These are phyloP conservation scores for Acanthamoeba sp. DNA, from an alignment of 208 protist species.

Conservation along the genomic window DNA sequence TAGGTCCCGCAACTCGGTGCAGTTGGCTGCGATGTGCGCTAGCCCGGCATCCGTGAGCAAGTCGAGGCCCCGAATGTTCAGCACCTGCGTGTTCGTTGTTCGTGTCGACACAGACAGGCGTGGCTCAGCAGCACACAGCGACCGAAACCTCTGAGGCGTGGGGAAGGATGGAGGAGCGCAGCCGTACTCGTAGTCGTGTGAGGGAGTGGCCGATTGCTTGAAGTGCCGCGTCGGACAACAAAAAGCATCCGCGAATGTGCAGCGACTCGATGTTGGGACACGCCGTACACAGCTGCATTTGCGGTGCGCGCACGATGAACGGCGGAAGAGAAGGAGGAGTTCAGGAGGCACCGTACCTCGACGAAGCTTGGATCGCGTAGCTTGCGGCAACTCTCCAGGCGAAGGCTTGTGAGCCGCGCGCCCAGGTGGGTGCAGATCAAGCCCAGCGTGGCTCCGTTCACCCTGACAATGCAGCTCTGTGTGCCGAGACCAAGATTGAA, in stretches of 20 bases:
- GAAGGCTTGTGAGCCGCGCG: neutral
- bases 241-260: conserved; percentile 19
- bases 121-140: no score
- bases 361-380: neutral
- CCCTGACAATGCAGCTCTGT: neutral
- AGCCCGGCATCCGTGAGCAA: neutral
- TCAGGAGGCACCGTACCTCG: neutral
- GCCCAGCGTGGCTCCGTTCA: neutral
- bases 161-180: no score
- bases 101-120: neutral
- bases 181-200: neutral
- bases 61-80: conserved; percentile 24
- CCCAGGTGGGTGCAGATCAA: neutral
- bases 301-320: neutral
- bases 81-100: neutral
- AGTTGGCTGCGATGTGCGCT: no score
- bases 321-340: no score
- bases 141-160: no score
- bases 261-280: conserved; percentile 38
- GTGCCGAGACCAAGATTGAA: no score
- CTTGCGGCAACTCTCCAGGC: conserved; percentile 32
- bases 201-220: neutral
- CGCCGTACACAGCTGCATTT: conserved; percentile 7
- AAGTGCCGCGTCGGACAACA: neutral
- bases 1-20: neutral